Evolutionary conservation across 2,329 filamentous ascomycete genomes (phyloP).

Genomic region (Volutella citrinella): DNA sequence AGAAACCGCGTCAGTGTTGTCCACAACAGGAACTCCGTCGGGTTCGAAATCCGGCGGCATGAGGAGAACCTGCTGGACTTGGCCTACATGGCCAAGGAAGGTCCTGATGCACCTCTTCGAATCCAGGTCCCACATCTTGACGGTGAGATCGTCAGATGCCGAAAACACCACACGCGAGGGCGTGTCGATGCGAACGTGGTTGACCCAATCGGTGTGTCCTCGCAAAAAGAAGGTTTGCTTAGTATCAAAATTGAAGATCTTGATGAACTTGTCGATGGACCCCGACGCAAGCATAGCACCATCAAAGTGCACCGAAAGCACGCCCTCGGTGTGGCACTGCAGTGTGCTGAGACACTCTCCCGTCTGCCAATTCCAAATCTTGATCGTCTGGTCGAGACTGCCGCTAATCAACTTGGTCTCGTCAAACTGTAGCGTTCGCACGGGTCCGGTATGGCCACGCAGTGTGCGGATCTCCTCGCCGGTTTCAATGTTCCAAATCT

Average conservation of each 20-base stretch:
- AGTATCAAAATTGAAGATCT: conserved; percentile 88
- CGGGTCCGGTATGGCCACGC: conserved; percentile 74
- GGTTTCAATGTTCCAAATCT: conserved; percentile 92
- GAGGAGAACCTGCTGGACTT: conserved; percentile 86
- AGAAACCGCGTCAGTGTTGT: conserved; percentile 53
- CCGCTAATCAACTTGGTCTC: conserved; percentile 88
- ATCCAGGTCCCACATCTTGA: conserved; percentile 92
- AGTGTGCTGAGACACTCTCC: conserved; percentile 83
- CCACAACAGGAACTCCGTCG: conserved; percentile 57
- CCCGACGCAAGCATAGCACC: conserved; percentile 81
- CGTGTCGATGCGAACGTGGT: conserved; percentile 85
- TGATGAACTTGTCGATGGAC: conserved; percentile 84
- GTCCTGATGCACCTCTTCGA: conserved; percentile 71
- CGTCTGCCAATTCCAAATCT: conserved; percentile 95
- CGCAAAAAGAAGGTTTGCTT: conserved; percentile 76
- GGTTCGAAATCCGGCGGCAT: conserved; percentile 87
- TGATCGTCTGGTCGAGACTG: conserved; percentile 81
- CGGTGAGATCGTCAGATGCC: conserved; percentile 87
- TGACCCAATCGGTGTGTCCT: conserved; percentile 93
- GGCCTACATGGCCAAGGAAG: conserved; percentile 88
- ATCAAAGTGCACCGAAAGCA: conserved; percentile 86
- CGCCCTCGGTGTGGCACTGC: conserved; percentile 73
- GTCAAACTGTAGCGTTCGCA: conserved; percentile 90
- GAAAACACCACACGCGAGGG: conserved; percentile 84
- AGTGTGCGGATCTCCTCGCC: conserved; percentile 84